A percentile compares a stretch with the other conserved stretches of the same genome.
These are phyloP conservation scores for Trichoderma brevicompactum DNA, from an alignment of 2,329 filamentous ascomycete species.

Conservation along the genomic window DNA sequence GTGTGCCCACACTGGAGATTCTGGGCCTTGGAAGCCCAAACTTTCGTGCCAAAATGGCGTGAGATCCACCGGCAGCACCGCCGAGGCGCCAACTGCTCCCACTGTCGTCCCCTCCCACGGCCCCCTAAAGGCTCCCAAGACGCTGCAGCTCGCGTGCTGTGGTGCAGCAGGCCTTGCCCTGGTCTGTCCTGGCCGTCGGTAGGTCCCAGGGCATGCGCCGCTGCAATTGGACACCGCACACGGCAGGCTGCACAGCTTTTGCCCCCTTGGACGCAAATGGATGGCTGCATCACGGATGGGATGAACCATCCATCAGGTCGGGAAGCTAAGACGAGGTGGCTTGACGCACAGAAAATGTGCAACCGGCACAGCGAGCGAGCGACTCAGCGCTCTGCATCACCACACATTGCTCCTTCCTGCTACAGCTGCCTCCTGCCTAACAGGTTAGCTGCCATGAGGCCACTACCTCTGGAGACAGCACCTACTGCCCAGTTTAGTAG, in stretches of 20 bases:
- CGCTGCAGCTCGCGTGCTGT: slow-evolving; percentile 36
- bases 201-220: slow-evolving; percentile 21
- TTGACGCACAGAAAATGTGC: too few species aligned
- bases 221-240: slow-evolving; percentile 28
- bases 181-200: slow-evolving; percentile 24
- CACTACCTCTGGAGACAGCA: too few species aligned
- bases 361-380: neutral
- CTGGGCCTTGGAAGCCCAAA: slow-evolving; percentile 26
- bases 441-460: too few species aligned
- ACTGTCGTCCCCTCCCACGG: too few species aligned
- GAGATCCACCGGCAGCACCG: slow-evolving; percentile 28
- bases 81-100: slow-evolving; percentile 17
- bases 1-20: slow-evolving; percentile 27
- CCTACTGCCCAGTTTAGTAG: too few species aligned
- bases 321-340: neutral
- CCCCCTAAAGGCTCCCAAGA: slow-evolving; percentile 18
- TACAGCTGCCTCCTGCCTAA: slow-evolving; percentile 7
- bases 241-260: slow-evolving; percentile 22
- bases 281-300: neutral
- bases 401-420: slow-evolving; percentile 9
- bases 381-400: slow-evolving; percentile 1
- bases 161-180: slow-evolving; percentile 23
- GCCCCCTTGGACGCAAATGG: slow-evolving; percentile 13
- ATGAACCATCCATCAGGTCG: slow-evolving; percentile 25
- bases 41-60: slow-evolving; percentile 17